Conservation (phyloP, 768 basidiomycete genomes). For the Panaeolus cyanescens region DNA sequence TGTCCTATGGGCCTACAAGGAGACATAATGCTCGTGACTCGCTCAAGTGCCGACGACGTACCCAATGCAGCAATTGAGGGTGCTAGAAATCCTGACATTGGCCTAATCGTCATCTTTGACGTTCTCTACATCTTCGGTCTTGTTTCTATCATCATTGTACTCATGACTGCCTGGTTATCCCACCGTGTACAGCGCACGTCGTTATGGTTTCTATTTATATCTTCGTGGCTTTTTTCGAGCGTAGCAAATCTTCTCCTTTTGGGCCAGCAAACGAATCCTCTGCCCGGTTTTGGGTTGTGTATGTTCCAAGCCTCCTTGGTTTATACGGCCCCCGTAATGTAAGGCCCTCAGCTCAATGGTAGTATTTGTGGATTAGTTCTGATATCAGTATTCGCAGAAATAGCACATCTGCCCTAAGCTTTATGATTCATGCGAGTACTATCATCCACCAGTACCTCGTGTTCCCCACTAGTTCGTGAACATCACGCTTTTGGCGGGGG, state of each 20-base stretch:
- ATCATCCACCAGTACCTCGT: neutral
- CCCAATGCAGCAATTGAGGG: conserved; percentile 18
- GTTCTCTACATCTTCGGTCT: conserved; percentile 10
- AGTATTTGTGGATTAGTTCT: too few relatives aligned
- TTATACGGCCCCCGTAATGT: conserved; percentile 17
- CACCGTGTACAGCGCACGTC: conserved; percentile 11
- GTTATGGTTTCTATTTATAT: conserved; percentile 16
- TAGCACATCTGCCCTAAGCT: neutral
- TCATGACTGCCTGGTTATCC: conserved; percentile 15
- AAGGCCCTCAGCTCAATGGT: too few relatives aligned
- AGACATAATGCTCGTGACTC: too few relatives aligned
- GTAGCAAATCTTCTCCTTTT: conserved; percentile 14
- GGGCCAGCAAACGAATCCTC: conserved; percentile 12
- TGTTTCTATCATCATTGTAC: conserved; percentile 7
- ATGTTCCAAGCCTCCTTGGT: conserved; percentile 15
- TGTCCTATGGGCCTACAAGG: too few relatives aligned
- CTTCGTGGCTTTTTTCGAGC: conserved; percentile 11
- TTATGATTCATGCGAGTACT: neutral
- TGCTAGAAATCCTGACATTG: neutral
- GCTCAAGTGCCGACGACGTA: conserved; percentile 45
- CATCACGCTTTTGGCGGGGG: too few relatives aligned
- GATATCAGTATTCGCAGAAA: too few relatives aligned
- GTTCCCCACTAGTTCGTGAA: too few relatives aligned
- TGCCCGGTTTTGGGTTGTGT: conserved; percentile 10
- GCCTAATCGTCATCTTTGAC: conserved; percentile 15